Base-by-base conservation (phyloP, 2,329 filamentous ascomycete species). In the Aspergillus sp. region DNA sequence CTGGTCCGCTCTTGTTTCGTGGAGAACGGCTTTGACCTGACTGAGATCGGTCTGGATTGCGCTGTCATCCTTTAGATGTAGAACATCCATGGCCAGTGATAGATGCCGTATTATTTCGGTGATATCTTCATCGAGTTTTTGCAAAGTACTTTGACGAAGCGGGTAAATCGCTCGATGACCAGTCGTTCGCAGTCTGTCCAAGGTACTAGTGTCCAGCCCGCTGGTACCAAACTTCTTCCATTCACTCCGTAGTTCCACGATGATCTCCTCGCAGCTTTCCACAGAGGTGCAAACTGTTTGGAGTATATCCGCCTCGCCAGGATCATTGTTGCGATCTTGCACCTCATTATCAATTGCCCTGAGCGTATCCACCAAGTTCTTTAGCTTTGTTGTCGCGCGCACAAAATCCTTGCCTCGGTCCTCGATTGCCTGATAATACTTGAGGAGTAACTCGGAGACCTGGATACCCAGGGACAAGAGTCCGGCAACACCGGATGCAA, bases 381-480 rank as follows among this genome's bases (percentile, higher is more conserved):
- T 10, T 5, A 22, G 19, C 10, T 10, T 22, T 10, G 5, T 10
- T 22, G 19, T 22, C 5, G 10, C 10, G 19, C 19, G 19, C 6
- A 10, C 19, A 5, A 22, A 5, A 10, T 22, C 19, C 6, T 5
- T 22, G 19, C 10, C 19, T 22, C 10, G 19, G 10, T 10, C 10
- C 10, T 22, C 10, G 19, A 6, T 6, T 22, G 10, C 5, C 19
- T 5, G 5, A 22, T 22, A 22, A 22, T 22, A 22, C 10, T 22
- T 22, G 19, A 22, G 10, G 19, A 22, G 19, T 6, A 10, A 22
- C 7, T 61, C 48, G 1, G 54, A 45, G 16, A 55, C 48, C 40
- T 57, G 43, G 11, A 65, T 52, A 24, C 57, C 55, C 3, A 66
- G 48, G 4, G 60, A 63, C 17, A 63, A 40, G 24, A 65, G 32